phyloP scores from a whole-genome alignment of 345 rosid genomes.

The Eucalyptus curtisii region DNA sequence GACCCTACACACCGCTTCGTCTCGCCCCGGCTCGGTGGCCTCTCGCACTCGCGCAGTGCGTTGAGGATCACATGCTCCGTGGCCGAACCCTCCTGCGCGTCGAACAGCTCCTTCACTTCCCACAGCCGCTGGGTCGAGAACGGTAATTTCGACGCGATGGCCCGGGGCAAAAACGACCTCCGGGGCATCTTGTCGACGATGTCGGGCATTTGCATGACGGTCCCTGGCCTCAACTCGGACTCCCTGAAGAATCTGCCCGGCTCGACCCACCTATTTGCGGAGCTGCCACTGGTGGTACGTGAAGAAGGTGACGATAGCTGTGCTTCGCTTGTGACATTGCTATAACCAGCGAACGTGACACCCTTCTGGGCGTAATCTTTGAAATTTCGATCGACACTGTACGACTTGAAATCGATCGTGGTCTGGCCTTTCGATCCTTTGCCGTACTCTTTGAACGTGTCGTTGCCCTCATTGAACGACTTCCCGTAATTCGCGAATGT shows the following conservation, averaged over 20 bases:
- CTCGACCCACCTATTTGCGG: conserved; percentile 29
- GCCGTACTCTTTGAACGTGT: conserved; percentile 46
- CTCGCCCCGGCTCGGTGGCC: conserved; percentile 52
- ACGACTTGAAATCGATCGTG: conserved; percentile 24
- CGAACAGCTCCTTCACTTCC: conserved; percentile 21
- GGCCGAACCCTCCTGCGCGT: conserved; percentile 18
- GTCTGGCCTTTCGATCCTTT: conserved; percentile 19
- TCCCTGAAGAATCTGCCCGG: conserved; percentile 69
- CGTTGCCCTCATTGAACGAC: conserved; percentile 32
- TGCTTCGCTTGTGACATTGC: not conserved
- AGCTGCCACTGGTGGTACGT: not conserved
- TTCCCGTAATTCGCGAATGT: conserved; percentile 37
- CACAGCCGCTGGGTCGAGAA: conserved; percentile 19
- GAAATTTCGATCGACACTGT: conserved; percentile 23
- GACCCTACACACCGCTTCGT: conserved; percentile 56
- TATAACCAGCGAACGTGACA: conserved; percentile 31
- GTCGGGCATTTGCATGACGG: conserved; percentile 53
- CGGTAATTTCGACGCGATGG: conserved; percentile 34
- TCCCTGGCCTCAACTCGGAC: conserved; percentile 31
- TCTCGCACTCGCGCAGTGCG: conserved; percentile 54
- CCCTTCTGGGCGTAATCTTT: conserved; percentile 27
- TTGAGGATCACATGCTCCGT: conserved; percentile 25
- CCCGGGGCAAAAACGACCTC: conserved; percentile 66
- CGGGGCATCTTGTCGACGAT: conserved; percentile 53
- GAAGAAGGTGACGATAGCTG: not conserved